phyloP scores from a whole-genome alignment of 2,329 filamentous ascomycete species.

The Rhytidhysteron rufulum region DNA sequence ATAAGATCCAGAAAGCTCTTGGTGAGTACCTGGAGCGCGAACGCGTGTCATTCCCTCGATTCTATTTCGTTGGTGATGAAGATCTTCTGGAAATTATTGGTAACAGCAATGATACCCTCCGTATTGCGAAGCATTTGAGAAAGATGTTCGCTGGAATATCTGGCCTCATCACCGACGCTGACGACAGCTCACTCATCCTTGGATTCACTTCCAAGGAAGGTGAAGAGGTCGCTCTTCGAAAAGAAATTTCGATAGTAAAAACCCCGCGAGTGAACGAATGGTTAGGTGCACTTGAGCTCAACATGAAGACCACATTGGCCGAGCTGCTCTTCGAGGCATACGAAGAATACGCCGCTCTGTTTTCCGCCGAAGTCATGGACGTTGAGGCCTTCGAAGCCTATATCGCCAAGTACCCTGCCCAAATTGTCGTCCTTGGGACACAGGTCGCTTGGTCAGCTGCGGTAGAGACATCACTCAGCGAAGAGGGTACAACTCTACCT shows the following conservation, averaged over 20 bases:
- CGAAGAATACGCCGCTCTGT: slow-evolving; percentile 74
- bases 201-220: slow-evolving; percentile 95
- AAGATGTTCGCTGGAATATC: slow-evolving; percentile 99
- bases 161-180: slow-evolving; percentile 87
- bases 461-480: slow-evolving; percentile 72
- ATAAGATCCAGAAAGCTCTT: slow-evolving; percentile 98
- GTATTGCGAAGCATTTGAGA: slow-evolving; percentile 97
- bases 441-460: slow-evolving; percentile 91
- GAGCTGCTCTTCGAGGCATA: slow-evolving; percentile 86
- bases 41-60: slow-evolving; percentile 93
- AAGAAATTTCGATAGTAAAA: slow-evolving; percentile 86
- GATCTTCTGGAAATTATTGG: slow-evolving; percentile 98
- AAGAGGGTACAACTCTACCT: slow-evolving; percentile 66
- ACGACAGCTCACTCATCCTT: slow-evolving; percentile 83
- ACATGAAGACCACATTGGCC: slow-evolving; percentile 91
- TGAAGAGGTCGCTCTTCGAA: slow-evolving; percentile 81
- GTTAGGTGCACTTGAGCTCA: slow-evolving; percentile 86
- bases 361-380: slow-evolving; percentile 68
- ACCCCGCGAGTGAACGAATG: slow-evolving; percentile 98
- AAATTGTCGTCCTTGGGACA: slow-evolving; percentile 91
- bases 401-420: slow-evolving; percentile 79
- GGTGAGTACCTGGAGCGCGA: slow-evolving; percentile 98
- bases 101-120: slow-evolving; percentile 95
- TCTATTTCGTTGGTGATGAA: slow-evolving; percentile 99
- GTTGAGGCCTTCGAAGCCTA: slow-evolving; percentile 70